A percentile compares a stretch with the other conserved stretches of the same genome.
These are phyloP conservation scores for Puccinia coronata DNA, from an alignment of 1,284 basidiomycete genomes.

Conservation along the genomic window DNA sequence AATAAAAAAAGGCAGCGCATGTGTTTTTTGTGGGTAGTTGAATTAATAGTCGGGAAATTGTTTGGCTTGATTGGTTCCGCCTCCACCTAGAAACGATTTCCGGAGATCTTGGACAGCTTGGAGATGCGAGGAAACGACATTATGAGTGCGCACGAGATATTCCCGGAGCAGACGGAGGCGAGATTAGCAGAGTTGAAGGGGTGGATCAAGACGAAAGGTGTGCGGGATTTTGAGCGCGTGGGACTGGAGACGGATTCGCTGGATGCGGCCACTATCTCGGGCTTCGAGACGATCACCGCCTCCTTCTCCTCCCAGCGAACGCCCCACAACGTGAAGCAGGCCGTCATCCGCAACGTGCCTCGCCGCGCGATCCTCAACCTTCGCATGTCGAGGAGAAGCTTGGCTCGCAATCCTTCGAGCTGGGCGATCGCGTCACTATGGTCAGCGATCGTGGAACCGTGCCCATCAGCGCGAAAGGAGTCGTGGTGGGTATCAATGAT, in stretches of 20 bases:
- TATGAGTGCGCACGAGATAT: conserved; percentile 72
- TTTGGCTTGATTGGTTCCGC: conserved; percentile 52
- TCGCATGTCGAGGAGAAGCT: conserved; percentile 84
- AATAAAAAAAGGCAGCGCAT: neutral
- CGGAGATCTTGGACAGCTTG: conserved; percentile 55
- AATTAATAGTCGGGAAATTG: neutral
- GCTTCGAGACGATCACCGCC: conserved; percentile 76
- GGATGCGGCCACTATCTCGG: conserved; percentile 75
- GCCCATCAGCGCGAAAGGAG: conserved; percentile 85
- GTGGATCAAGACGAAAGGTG: conserved; percentile 84
- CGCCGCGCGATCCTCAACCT: conserved; percentile 90
- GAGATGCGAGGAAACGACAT: conserved; percentile 65
- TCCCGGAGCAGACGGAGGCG: conserved; percentile 69
- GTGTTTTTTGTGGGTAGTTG: too few relatives aligned
- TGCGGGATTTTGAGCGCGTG: conserved; percentile 87
- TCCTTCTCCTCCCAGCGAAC: conserved; percentile 67
- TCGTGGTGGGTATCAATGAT: conserved; percentile 82
- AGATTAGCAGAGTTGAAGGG: conserved; percentile 74
- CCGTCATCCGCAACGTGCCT: conserved; percentile 85
- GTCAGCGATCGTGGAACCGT: conserved; percentile 90
- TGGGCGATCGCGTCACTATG: conserved; percentile 96
- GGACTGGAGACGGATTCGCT: conserved; percentile 89
- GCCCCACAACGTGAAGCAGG: conserved; percentile 74
- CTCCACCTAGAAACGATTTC: conserved; percentile 54
- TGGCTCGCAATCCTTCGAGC: conserved; percentile 81